Percentiles rank a stretch among this genome's conserved stretches.
These are phyloP conservation scores for Exophiala calicioides DNA, from an alignment of 2,329 filamentous ascomycete genomes.

Conservation along the genomic window DNA sequence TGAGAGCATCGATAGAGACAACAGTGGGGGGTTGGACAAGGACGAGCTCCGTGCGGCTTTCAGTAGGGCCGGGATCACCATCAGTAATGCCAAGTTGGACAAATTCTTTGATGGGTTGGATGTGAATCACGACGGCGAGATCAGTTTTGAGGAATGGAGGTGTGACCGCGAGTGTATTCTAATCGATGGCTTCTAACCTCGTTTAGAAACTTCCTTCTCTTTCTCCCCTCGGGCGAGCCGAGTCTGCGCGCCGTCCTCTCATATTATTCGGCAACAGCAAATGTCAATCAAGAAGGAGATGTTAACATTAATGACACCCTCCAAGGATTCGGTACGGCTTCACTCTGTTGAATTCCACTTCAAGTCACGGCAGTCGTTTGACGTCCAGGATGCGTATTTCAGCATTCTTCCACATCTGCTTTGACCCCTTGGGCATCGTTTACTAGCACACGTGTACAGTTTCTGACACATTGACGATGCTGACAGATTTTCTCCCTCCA, in stretches of 20 bases:
- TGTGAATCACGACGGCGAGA: constrained; percentile 79
- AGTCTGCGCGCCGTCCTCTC: constrained; percentile 80
- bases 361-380: neutral
- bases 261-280: constrained; percentile 87
- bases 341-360: constrained; percentile 5
- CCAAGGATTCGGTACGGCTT: constrained; percentile 80
- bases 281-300: constrained; percentile 90
- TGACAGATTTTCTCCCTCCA: constrained; percentile 73
- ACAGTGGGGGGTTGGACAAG: constrained; percentile 83
- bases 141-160: constrained; percentile 96
- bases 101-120: constrained; percentile 91
- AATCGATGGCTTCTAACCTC: constrained; percentile 15
- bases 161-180: constrained; percentile 52
- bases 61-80: constrained; percentile 71
- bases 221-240: constrained; percentile 70
- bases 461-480: constrained; percentile 40
- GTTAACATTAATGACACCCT: constrained; percentile 88
- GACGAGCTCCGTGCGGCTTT: constrained; percentile 81
- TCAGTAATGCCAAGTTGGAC: constrained; percentile 74
- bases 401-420: neutral
- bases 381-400: neutral
- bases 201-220: constrained; percentile 88
- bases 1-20: constrained; percentile 79
- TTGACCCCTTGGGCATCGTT: constrained; percentile 1
- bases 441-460: constrained; percentile 4